Evolutionary conservation across 2,329 filamentous ascomycete genomes (phyloP).

Genomic region (Aspergillus sp.): DNA sequence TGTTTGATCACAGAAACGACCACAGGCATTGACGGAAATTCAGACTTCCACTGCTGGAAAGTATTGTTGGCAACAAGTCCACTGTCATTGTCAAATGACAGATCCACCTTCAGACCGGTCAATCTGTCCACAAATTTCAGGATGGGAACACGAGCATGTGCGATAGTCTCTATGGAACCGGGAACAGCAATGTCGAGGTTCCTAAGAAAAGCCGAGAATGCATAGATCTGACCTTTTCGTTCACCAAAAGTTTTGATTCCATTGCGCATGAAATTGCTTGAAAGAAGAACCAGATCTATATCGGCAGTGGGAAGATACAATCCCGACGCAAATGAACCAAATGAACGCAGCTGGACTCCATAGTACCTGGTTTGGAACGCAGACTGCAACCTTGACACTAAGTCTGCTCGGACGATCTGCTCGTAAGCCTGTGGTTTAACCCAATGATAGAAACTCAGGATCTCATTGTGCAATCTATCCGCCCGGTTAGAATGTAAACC

Average conservation of each 20-base stretch:
- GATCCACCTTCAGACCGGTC: conserved; percentile 79
- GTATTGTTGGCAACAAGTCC: conserved; percentile 77
- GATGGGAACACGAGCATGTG: conserved; percentile 77
- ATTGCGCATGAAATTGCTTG: conserved; percentile 54
- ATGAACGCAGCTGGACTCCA: conserved; percentile 64
- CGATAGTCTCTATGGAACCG: conserved; percentile 62
- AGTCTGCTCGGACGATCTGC: conserved; percentile 64
- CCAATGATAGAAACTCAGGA: conserved; percentile 82
- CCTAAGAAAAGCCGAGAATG: conserved; percentile 59
- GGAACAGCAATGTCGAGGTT: conserved; percentile 53
- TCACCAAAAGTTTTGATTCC: conserved; percentile 46
- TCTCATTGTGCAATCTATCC: conserved; percentile 79
- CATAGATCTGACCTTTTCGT: conserved; percentile 52
- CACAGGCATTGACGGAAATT: conserved; percentile 80
- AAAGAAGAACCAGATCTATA: conserved; percentile 86
- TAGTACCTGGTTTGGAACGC: conserved; percentile 55
- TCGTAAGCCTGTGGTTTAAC: conserved; percentile 75
- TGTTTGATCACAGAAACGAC: conserved; percentile 89
- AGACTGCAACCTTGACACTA: conserved; percentile 64
- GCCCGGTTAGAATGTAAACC: conserved; percentile 9
- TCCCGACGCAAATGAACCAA: conserved; percentile 91
- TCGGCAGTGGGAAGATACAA: conserved; percentile 75
- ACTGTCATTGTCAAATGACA: conserved; percentile 89
- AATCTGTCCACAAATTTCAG: conserved; percentile 80
- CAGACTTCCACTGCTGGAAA: conserved; percentile 71